Evolutionary conservation across 441 rosid species (phyloP).

Genomic region (Arabidopsis hybrid): DNA sequence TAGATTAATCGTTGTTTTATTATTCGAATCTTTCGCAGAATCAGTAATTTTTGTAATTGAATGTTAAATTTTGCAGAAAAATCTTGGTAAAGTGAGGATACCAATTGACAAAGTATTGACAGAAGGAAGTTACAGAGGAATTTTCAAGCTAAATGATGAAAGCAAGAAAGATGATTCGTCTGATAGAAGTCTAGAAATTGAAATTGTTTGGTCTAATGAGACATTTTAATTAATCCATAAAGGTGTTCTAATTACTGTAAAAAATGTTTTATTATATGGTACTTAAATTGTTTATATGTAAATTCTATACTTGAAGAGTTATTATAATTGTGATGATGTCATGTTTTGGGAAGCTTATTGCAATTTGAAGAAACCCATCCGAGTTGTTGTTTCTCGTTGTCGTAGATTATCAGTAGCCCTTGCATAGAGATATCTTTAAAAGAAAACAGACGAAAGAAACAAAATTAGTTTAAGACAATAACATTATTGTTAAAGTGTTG

Average conservation of each 20-base stretch:
- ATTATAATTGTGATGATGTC: conserved; percentile 5
- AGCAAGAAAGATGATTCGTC: conserved; percentile 62
- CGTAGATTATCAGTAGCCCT: conserved; percentile 57
- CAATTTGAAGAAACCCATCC: conserved; percentile 66
- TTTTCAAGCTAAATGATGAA: conserved; percentile 66
- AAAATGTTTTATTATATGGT: neutral
- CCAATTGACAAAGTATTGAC: conserved; percentile 85
- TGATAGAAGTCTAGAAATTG: conserved; percentile 78
- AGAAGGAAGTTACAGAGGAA: conserved; percentile 82
- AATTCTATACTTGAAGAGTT: too few relatives aligned
- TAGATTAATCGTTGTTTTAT: neutral
- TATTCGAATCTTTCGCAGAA: neutral
- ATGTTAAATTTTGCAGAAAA: conserved; percentile 41
- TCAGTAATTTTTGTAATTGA: neutral
- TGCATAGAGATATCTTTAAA: conserved; percentile 59
- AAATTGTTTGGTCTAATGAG: conserved; percentile 82
- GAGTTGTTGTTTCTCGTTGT: conserved; percentile 58
- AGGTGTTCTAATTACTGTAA: neutral
- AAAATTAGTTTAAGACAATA: neutral
- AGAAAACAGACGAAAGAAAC: neutral
- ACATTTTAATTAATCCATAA: neutral
- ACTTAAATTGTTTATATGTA: neutral
- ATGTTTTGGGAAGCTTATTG: conserved; percentile 52
- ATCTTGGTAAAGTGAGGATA: conserved; percentile 66
- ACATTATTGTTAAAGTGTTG: neutral